Percentiles rank a stretch among this genome's conserved stretches.
Conservation (phyloP, 768 basidiomycete genomes). For the Rhodocollybia butyracea region DNA sequence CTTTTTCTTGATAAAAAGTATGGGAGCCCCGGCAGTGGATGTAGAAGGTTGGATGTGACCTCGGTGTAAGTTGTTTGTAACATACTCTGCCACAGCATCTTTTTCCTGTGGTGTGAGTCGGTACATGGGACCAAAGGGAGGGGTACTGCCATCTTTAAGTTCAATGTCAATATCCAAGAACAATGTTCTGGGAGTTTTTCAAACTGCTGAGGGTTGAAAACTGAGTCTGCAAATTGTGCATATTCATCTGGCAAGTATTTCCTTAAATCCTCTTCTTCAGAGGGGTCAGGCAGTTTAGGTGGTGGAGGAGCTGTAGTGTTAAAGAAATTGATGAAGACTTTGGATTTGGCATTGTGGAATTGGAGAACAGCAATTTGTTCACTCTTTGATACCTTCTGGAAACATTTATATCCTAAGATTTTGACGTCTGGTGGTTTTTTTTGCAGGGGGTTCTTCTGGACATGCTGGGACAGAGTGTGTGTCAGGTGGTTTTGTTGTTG, state of each 20-base stretch:
- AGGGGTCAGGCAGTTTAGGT: too few relatives aligned
- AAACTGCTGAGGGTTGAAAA: constrained; percentile 22
- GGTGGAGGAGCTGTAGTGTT: too few relatives aligned
- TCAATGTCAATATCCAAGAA: constrained; percentile 28
- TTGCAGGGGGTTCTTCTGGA: too few relatives aligned
- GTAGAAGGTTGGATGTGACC: constrained; percentile 22
- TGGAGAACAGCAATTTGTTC: too few relatives aligned
- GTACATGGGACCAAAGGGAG: constrained; percentile 34
- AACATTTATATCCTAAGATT: too few relatives aligned
- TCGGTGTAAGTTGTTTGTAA: constrained; percentile 19
- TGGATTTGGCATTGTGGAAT: too few relatives aligned
- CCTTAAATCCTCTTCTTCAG: too few relatives aligned
- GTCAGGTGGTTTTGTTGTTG: too few relatives aligned
- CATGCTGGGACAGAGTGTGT: too few relatives aligned
- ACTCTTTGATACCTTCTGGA: too few relatives aligned
- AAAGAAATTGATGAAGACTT: too few relatives aligned
- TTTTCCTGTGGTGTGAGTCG: constrained; percentile 20
- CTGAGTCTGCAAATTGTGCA: constrained; percentile 20
- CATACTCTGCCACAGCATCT: constrained; percentile 17
- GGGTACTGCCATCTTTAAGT: constrained; percentile 26
- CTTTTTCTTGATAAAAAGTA: constrained; percentile 18
- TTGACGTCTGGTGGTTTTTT: too few relatives aligned
- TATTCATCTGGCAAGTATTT: constrained; percentile 18
- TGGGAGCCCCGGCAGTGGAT: constrained; percentile 11
- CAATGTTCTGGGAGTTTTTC: constrained; percentile 20